Conservation (phyloP, 108 stramenopile genomes). For the Fragilaria radians region DNA sequence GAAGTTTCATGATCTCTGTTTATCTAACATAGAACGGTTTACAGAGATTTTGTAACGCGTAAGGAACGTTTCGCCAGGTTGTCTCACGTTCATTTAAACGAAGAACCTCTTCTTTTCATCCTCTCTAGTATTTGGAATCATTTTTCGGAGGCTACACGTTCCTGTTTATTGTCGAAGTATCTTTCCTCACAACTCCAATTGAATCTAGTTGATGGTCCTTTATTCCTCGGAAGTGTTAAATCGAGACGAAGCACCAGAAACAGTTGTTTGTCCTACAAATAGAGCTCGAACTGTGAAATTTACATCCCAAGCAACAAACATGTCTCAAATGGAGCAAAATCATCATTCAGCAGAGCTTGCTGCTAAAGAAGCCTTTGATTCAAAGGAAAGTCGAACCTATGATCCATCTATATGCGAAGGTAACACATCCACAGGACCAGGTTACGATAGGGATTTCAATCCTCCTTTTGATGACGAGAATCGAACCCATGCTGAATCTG, state of each 20-base stretch:
- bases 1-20: no score
- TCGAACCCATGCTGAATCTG: constrained; percentile 9
- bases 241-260: not conserved
- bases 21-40: no score
- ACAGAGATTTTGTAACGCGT: not conserved
- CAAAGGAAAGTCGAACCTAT: constrained; percentile 4
- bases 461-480: constrained; percentile 49
- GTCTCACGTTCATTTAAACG: not conserved
- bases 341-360: no score
- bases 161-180: not conserved
- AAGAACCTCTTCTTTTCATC: not conserved
- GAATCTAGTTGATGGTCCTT: not conserved
- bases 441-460: constrained; percentile 32
- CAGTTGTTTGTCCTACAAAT: not conserved
- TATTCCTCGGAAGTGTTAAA: not conserved
- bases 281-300: no score
- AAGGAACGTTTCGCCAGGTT: not conserved
- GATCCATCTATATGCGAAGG: constrained; percentile 19
- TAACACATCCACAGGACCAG: constrained; percentile 1
- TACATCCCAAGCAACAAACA: no score
- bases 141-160: not conserved
- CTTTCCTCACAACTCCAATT: not conserved
- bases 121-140: not conserved
- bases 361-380: no score
- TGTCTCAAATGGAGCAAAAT: no score